Conservation (phyloP, 768 basidiomycete genomes). For the Russula ochroleuca region DNA sequence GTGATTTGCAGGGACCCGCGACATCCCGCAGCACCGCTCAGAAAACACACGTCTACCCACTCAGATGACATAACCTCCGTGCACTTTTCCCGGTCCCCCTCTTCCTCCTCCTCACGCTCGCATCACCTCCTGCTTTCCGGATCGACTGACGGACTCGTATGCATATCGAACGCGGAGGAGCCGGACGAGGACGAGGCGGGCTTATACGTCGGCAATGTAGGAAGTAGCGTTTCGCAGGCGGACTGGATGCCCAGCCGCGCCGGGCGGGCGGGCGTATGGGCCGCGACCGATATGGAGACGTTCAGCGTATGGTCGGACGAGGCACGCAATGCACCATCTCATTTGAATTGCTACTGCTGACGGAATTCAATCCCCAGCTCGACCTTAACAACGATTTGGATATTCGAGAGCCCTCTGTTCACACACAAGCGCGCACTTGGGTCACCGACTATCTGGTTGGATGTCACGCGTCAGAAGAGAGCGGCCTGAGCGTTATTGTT, state of each 20-base stretch:
- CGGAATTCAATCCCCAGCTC: slow-evolving; percentile 41
- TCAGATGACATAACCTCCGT: slow-evolving; percentile 89
- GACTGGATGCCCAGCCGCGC: slow-evolving; percentile 52
- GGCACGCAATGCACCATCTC: slow-evolving; percentile 36
- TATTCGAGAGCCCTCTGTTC: slow-evolving; percentile 61
- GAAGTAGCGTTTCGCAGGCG: slow-evolving; percentile 71
- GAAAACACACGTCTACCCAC: slow-evolving; percentile 80
- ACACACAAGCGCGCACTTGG: slow-evolving; percentile 56
- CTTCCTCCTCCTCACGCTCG: slow-evolving; percentile 3
- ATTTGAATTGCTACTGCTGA: background rate
- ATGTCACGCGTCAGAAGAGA: slow-evolving; percentile 38
- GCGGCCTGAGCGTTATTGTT: slow-evolving; percentile 52
- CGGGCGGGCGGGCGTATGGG: slow-evolving; percentile 57
- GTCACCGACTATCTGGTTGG: slow-evolving; percentile 74
- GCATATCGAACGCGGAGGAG: slow-evolving; percentile 66
- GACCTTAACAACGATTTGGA: slow-evolving; percentile 55
- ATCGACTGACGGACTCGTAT: slow-evolving; percentile 80
- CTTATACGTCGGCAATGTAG: slow-evolving; percentile 79
- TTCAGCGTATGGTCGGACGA: slow-evolving; percentile 80
- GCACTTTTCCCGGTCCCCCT: slow-evolving; percentile 39
- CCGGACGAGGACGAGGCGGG: slow-evolving; percentile 86
- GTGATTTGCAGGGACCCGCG: slow-evolving; percentile 70
- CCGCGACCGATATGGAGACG: slow-evolving; percentile 92
- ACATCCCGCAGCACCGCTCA: slow-evolving; percentile 62
- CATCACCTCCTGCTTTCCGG: slow-evolving; percentile 59